Percentiles rank a stretch among this genome's conserved stretches.
phyloP scores from a whole-genome alignment of 116 monocot genomes.

The Dioscorea cayenensis region DNA sequence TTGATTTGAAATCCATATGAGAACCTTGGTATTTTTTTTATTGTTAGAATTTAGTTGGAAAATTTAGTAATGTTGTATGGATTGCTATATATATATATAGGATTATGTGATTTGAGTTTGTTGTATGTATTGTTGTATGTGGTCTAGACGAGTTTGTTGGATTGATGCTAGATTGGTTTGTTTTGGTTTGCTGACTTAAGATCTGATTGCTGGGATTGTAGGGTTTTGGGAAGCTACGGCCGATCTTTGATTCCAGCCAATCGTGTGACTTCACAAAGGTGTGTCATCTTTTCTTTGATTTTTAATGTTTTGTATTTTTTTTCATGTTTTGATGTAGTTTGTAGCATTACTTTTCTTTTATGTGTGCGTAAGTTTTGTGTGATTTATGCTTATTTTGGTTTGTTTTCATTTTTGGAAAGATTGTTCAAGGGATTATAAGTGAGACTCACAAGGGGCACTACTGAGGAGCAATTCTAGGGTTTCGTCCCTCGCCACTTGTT shows the following conservation, averaged over 20 bases:
- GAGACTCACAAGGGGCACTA: conserved; percentile 92
- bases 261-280: conserved; percentile 98
- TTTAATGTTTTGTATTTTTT: not conserved
- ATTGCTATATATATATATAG: no score
- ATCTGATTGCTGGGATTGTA: conserved; percentile 9
- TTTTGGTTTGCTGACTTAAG: not conserved
- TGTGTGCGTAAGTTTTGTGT: not conserved
- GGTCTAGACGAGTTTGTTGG: not conserved
- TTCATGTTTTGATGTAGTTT: not conserved
- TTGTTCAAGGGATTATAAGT: conserved; percentile 97
- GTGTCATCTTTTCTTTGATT: not conserved
- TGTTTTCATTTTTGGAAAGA: conserved; percentile 31
- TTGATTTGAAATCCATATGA: no score
- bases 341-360: not conserved
- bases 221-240: conserved; percentile 99
- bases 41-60: no score
- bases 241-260: conserved; percentile 91
- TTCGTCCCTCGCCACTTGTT: conserved; percentile 98
- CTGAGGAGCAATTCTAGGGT: conserved; percentile 99
- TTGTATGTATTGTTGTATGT: no score
- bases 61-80: no score
- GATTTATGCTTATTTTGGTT: not conserved
- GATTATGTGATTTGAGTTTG: no score
- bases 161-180: not conserved
- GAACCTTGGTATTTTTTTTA: no score